These are phyloP conservation scores for Capsicum baccatum DNA, from an alignment of 257 asterid genomes.

Conservation along the genomic window DNA sequence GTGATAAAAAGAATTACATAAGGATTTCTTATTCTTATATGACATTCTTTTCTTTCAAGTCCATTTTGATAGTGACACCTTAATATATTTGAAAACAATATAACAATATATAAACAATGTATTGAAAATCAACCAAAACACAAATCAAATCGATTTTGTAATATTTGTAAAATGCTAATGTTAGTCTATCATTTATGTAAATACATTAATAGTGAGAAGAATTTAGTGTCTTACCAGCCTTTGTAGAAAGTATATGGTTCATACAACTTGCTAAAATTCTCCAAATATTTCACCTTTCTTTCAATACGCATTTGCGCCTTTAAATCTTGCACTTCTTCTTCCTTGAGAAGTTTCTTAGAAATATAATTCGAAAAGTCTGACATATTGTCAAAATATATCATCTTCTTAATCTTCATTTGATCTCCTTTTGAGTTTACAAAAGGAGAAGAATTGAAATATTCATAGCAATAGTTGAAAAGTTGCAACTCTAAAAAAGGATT, in stretches of 20 bases:
- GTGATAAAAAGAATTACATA: neutral
- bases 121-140: neutral
- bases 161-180: too few relatives aligned
- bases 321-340: neutral
- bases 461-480: conserved; percentile 38
- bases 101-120: neutral
- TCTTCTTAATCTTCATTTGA: neutral
- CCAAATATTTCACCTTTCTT: too few relatives aligned
- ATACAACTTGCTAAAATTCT: neutral
- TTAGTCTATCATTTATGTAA: too few relatives aligned
- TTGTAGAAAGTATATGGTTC: conserved; percentile 3
- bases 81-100: neutral
- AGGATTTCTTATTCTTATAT: neutral
- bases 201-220: neutral
- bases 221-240: neutral
- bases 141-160: too few relatives aligned
- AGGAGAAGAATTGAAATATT: conserved; percentile 37
- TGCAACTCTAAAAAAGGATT: neutral
- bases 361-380: neutral
- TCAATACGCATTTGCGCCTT: neutral
- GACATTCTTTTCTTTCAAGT: neutral
- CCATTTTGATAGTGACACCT: neutral
- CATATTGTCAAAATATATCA: neutral
- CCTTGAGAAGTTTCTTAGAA: neutral
- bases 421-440: neutral